Percentiles rank a stretch among this genome's conserved stretches.
These are phyloP conservation scores for Suillus tomentosus DNA, from an alignment of 768 basidiomycete species.

Conservation along the genomic window DNA sequence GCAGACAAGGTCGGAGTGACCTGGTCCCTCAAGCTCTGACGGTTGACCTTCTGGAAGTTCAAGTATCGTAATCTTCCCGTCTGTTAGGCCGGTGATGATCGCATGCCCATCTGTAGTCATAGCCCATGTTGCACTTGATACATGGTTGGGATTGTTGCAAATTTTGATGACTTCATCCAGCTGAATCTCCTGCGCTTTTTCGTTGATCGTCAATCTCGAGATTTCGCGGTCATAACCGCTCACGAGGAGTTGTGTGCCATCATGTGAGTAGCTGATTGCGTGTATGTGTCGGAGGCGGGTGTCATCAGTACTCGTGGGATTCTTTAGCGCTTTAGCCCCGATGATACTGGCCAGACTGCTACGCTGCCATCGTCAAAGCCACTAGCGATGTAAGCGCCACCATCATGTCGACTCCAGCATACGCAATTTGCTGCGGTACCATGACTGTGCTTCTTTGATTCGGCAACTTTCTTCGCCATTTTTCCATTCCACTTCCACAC, in stretches of 20 bases:
- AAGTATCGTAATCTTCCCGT: background rate
- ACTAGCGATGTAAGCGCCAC: background rate
- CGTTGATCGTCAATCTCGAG: background rate
- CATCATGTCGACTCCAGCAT: background rate
- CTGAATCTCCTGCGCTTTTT: background rate
- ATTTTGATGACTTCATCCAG: background rate
- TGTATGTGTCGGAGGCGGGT: conserved; percentile 1
- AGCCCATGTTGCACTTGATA: background rate
- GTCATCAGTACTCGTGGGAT: background rate
- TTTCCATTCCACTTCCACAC: background rate
- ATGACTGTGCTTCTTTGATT: background rate
- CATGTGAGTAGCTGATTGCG: background rate
- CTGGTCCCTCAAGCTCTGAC: background rate
- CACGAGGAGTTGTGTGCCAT: background rate
- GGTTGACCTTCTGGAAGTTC: background rate
- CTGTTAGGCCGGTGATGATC: background rate
- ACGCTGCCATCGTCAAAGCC: conserved; percentile 1
- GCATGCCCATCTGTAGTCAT: background rate
- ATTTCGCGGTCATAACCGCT: conserved; percentile 3
- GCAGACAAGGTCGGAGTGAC: background rate
- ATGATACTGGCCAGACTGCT: background rate
- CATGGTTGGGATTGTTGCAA: conserved; percentile 4
- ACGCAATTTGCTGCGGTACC: background rate
- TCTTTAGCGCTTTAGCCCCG: background rate
- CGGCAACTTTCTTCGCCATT: background rate